Base-by-base conservation (phyloP, 257 asterid species). In the Plantago ovata region DNA sequence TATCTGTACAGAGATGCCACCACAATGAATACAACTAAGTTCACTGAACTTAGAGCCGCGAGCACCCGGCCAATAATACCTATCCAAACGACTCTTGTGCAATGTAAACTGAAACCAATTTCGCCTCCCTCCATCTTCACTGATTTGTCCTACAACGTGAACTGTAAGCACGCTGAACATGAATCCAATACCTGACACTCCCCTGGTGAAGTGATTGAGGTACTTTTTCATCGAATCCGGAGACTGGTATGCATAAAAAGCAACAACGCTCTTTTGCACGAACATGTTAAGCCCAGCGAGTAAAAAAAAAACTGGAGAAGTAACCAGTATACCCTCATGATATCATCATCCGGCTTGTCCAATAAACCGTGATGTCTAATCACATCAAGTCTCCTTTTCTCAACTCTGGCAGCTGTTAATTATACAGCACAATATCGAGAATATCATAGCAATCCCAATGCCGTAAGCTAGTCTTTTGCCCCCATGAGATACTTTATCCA, bases 21-120 rank as follows among this genome's bases (percentile, higher is more conserved):
- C 10, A 63, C 9, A 0, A 57, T 1, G 38, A 55, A 79, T 9
- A 66, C 56, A 1, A 71, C 9, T 1, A 84, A 53, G 60, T 79
- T 81, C 33, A 46, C 81, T 2, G 78, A 61, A 53, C 86, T 69
- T 16, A 80, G 24, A 6, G 0, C 77, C 0, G 89, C 86, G 64
- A 81, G 39, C 15, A 76, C 67, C 90, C 84, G n/a, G n/a, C n/a
- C n/a, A 81, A 38, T 73, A 83, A 38, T 81, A 83, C 38, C 58
- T 62, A 62, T 86, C 95, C 73, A 83, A 43, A 1, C 87, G 84
- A 41, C 94, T 84, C 72, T 41, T 39, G 18, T 71, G 79, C 73
- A 86, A 52, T 11, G 81, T 72, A 13, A 44, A 9, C 54, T 81
- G 85, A 49, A 81, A 79, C 95, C 90, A 87, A 39, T 60, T 84